Conservation (phyloP, 2,329 filamentous ascomycete genomes). For the Fusarium algeriense region DNA sequence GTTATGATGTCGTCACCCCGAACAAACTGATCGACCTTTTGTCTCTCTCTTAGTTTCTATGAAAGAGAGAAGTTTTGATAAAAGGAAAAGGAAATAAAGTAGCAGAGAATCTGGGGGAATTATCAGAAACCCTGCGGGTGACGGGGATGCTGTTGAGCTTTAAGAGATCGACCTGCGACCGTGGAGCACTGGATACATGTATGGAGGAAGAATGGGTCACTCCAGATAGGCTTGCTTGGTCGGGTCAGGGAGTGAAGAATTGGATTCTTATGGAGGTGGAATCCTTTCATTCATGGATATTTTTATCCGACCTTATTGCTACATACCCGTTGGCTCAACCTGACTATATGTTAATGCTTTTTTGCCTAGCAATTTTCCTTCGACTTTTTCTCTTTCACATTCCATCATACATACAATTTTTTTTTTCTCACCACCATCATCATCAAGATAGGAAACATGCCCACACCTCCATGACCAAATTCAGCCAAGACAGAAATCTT, state of each 20-base stretch:
- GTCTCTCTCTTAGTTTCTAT: not conserved
- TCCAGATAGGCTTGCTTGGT: conserved; percentile 41
- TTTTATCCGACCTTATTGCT: not conserved
- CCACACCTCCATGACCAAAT: conserved; percentile 19
- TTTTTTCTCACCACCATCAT: not conserved
- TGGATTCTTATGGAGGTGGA: conserved; percentile 21
- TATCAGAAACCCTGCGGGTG: conserved; percentile 29
- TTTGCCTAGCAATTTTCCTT: not conserved
- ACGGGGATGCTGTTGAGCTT: conserved; percentile 42
- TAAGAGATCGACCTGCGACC: conserved; percentile 41
- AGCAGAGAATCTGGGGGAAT: conserved; percentile 32
- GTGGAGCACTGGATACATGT: conserved; percentile 26
- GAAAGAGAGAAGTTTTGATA: not conserved
- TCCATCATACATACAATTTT: conserved; percentile 7
- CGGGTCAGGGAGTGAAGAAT: conserved; percentile 33
- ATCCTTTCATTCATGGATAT: not conserved
- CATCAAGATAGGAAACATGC: not conserved
- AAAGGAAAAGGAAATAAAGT: conserved; percentile 15
- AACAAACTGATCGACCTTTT: not conserved
- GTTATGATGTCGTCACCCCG: conserved; percentile 9
- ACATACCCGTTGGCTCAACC: too few species aligned
- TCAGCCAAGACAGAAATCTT: conserved; percentile 3
- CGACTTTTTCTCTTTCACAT: not conserved
- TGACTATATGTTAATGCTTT: not conserved
- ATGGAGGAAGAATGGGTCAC: conserved; percentile 44